Evolutionary conservation across 805 yeast genomes (phyloP).

Genomic region (Komagataella mondaviorum): DNA sequence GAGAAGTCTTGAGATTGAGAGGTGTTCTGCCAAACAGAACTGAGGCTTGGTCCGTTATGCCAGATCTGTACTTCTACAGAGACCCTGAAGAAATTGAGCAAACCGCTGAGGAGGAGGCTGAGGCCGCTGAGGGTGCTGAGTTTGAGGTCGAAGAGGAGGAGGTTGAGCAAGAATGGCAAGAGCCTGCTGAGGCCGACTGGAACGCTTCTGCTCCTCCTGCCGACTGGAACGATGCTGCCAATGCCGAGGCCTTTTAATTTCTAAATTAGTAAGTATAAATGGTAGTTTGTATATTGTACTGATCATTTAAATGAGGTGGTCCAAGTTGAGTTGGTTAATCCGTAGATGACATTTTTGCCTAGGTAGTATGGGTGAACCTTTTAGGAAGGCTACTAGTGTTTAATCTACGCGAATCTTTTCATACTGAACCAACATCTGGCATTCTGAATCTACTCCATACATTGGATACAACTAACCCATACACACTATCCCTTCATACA

Average conservation of each 20-base stretch:
- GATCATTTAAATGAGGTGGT: background rate
- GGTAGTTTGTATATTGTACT: background rate
- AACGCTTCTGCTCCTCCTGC: conserved; percentile 38
- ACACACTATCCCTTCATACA: background rate
- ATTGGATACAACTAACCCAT: background rate
- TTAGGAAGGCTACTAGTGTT: background rate
- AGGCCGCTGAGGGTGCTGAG: conserved; percentile 49
- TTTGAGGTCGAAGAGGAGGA: conserved; percentile 56
- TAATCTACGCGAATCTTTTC: background rate
- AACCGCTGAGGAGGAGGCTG: conserved; percentile 48
- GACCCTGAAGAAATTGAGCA: conserved; percentile 96
- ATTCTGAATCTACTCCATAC: background rate
- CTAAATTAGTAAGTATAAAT: conserved; percentile 1
- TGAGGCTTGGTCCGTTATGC: conserved; percentile 98
- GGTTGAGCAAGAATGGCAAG: conserved; percentile 35
- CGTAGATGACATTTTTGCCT: background rate
- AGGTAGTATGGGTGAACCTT: background rate
- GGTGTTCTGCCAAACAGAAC: conserved; percentile 95
- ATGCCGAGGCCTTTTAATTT: conserved; percentile 23
- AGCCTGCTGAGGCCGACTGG: conserved; percentile 61
- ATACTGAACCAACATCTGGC: background rate
- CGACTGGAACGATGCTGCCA: conserved; percentile 44
- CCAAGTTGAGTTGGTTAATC: background rate
- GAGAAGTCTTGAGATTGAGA: conserved; percentile 98
- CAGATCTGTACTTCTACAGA: conserved; percentile 99